Percentiles rank a stretch among this genome's conserved stretches.
Evolutionary conservation across 2,329 filamentous ascomycete species (phyloP).

Genomic region (Hymenoscyphus fraxineus): DNA sequence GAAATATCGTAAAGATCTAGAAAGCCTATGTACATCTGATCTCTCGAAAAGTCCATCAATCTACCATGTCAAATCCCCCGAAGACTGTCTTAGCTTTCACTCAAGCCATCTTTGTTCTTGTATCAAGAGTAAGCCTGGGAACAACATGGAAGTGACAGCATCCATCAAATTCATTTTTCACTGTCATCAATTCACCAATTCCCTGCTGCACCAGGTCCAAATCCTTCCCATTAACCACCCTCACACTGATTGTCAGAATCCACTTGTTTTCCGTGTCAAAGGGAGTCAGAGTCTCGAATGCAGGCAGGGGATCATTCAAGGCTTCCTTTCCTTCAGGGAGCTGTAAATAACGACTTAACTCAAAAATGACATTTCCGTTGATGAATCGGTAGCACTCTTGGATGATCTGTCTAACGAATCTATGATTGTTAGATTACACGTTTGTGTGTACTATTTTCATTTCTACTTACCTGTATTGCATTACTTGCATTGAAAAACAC

Average conservation of each 20-base stretch:
- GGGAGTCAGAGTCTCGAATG: slow-evolving; percentile 45
- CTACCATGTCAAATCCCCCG: background rate
- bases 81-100: background rate
- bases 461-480: slow-evolving; percentile 46
- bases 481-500: slow-evolving; percentile 47
- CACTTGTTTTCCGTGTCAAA: slow-evolving; percentile 49
- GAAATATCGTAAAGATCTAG: background rate
- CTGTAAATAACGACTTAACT: slow-evolving; percentile 28
- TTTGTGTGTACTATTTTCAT: no score
- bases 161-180: slow-evolving; percentile 47
- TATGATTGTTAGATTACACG: slow-evolving; percentile 10
- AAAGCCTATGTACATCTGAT: background rate
- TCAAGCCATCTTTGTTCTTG: slow-evolving; percentile 37
- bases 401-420: slow-evolving; percentile 29
- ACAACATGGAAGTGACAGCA: slow-evolving; percentile 50
- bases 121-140: slow-evolving; percentile 53
- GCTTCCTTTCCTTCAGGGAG: slow-evolving; percentile 28
- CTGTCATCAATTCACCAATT: slow-evolving; percentile 47
- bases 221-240: slow-evolving; percentile 54
- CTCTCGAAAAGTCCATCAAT: background rate
- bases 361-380: slow-evolving; percentile 30
- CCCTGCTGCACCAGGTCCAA: slow-evolving; percentile 52
- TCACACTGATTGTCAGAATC: slow-evolving; percentile 52
- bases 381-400: slow-evolving; percentile 28
- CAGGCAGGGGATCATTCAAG: slow-evolving; percentile 38